Evolutionary conservation across 805 yeast species (phyloP).

Genomic region (Yueomyces sp.): DNA sequence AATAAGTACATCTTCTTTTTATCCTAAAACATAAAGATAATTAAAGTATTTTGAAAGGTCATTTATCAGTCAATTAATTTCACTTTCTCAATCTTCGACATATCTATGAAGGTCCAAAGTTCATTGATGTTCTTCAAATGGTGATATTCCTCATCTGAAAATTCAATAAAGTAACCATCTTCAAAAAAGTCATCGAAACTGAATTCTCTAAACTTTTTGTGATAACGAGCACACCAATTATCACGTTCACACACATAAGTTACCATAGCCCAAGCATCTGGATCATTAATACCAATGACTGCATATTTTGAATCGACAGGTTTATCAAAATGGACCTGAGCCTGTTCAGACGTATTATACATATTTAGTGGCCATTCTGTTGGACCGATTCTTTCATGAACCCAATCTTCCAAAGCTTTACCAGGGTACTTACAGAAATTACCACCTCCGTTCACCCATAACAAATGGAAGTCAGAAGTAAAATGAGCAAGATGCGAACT

Average conservation of each 20-base stretch:
- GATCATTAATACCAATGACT: background rate
- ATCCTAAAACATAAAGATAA: too few relatives aligned
- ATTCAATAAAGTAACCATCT: background rate
- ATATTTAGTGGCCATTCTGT: background rate
- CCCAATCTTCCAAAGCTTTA: slow-evolving; percentile 7
- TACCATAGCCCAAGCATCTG: background rate
- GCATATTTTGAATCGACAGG: slow-evolving; percentile 2
- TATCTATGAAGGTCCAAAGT: background rate
- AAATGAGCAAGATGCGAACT: slow-evolving; percentile 8
- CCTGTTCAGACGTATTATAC: slow-evolving; percentile 2
- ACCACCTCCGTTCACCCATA: slow-evolving; percentile 12
- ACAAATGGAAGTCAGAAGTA: slow-evolving; percentile 2
- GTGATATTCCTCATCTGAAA: background rate
- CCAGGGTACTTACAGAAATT: slow-evolving; percentile 6
- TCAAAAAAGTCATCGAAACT: background rate
- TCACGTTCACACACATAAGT: background rate
- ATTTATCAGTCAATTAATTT: background rate
- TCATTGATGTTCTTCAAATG: background rate
- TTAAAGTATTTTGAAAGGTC: too few relatives aligned
- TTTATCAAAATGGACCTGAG: slow-evolving; percentile 2
- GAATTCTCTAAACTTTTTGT: background rate
- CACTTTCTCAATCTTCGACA: background rate
- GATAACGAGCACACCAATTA: slow-evolving; percentile 1
- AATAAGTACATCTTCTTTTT: too few relatives aligned
- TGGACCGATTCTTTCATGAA: background rate